Base-by-base conservation (phyloP, 768 basidiomycete genomes). In the Asterophora lycoperdoides region DNA sequence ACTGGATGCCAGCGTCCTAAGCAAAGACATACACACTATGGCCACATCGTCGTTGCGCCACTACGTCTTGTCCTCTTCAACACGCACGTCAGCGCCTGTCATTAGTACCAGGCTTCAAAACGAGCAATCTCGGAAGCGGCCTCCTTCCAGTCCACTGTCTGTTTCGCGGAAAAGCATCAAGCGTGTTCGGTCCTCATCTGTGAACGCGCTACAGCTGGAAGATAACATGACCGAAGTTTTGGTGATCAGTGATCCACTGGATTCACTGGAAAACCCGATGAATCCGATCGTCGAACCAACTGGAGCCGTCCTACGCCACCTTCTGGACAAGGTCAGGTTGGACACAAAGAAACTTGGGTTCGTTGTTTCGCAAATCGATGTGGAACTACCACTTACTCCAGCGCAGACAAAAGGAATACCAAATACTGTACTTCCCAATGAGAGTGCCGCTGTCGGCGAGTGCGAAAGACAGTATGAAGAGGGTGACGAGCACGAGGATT, bases 341-440 rank as follows among this genome's bases (percentile, higher is more conserved):
- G 55, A 41, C 41, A 49, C 56, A 28, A 56, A 52, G 37, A 55
- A 48, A 33, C 56, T 64, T 18, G 53, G 56, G 61, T 64, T 26
- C 10, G 43, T 36, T 19, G 11, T 30, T 38, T 20, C 44, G 8
- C 10, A 19, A 2, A 37, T 35, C 8, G 10, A 28, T 18, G 0
- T 13, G 11, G 11, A 18, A n/a, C 23, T 20, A 20, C 19, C 32
- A 15, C 29, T 18, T 34, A 46, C 42, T 26, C 23, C 18, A 41
- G 9, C 15, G n/a, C 55, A 83, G 83, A 51, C 71, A 66, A 53
- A 69, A 78, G 50, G 73, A 85, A 38, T 93, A 89, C 60, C 93
- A 96, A 62, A 79, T 95, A 14, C 71, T 96, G 26, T 86, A 83
- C 58, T 93, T 93, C 57, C 86, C 89, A 1, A 76, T 93, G 68